These are phyloP conservation scores for Platanus orientalis DNA, from an alignment of 164 flowering plant species.

Conservation along the genomic window DNA sequence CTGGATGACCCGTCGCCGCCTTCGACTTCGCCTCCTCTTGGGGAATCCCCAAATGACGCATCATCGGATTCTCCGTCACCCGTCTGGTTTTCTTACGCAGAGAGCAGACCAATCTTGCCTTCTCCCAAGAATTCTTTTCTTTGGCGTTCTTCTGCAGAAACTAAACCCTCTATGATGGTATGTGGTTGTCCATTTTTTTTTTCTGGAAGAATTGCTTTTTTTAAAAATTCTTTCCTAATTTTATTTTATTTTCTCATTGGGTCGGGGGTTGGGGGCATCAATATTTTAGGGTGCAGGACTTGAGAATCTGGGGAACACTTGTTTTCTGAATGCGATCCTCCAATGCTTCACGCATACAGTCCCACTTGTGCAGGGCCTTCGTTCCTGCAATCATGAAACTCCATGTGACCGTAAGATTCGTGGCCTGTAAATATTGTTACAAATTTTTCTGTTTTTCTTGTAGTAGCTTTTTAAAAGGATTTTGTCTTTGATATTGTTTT, in stretches of 20 bases:
- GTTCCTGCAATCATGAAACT: constrained; percentile 25
- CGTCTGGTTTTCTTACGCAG: background rate
- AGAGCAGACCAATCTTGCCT: background rate
- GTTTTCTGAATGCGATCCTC: constrained; percentile 70
- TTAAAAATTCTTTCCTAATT: background rate
- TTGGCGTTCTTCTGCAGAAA: background rate
- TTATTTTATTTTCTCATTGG: background rate
- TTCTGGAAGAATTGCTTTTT: background rate
- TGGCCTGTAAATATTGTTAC: background rate
- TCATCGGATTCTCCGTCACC: background rate
- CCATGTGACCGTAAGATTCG: constrained; percentile 39
- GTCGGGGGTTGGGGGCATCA: too few species aligned
- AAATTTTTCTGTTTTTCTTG: background rate
- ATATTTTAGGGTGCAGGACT: constrained; percentile 76
- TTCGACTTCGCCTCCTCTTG: background rate
- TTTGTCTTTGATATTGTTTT: background rate
- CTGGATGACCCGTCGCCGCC: too few species aligned
- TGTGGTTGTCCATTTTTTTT: background rate
- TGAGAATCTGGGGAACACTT: constrained; percentile 73
- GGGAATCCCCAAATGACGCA: background rate
- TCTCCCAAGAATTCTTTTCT: background rate
- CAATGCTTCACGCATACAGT: constrained; percentile 87
- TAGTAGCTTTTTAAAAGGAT: background rate
- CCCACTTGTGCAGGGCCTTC: constrained; percentile 54
- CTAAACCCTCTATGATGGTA: constrained; percentile 21